Evolutionary conservation across 169 alveolate species (phyloP).

Genomic region (Theileria equi): DNA sequence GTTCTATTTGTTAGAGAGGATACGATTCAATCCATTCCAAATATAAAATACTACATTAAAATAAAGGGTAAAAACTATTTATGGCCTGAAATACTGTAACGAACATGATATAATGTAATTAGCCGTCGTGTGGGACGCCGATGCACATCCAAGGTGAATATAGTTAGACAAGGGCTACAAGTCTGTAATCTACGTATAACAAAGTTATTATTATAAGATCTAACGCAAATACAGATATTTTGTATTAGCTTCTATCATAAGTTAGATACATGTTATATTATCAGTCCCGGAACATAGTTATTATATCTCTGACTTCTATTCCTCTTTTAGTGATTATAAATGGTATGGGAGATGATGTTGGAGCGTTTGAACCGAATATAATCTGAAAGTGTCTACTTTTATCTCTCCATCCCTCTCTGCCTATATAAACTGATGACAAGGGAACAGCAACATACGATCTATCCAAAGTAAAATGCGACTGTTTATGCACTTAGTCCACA

Average conservation of each 20-base stretch:
- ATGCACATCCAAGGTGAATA: too few relatives aligned
- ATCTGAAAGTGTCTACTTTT: conserved; percentile 36
- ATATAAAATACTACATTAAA: too few relatives aligned
- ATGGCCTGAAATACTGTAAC: too few relatives aligned
- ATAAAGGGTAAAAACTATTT: too few relatives aligned
- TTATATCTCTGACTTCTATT: not conserved
- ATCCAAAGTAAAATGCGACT: conserved; percentile 15
- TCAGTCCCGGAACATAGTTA: not conserved
- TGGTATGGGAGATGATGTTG: conserved; percentile 32
- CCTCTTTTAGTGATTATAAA: conserved; percentile 26
- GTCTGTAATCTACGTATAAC: not conserved
- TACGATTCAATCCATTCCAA: too few relatives aligned
- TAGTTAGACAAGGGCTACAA: not conserved
- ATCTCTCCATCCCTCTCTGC: not conserved
- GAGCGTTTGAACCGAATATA: conserved; percentile 30
- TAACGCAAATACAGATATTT: not conserved
- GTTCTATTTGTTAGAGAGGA: too few relatives aligned
- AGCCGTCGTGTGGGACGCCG: too few relatives aligned
- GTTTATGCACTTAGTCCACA: conserved; percentile 42
- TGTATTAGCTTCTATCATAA: not conserved
- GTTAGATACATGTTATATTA: not conserved
- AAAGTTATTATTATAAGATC: not conserved
- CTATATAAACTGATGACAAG: not conserved
- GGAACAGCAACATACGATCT: not conserved
- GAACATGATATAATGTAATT: too few relatives aligned